These are phyloP conservation scores for Botrytis byssoidea DNA, from an alignment of 2,329 filamentous ascomycete species.

Conservation along the genomic window DNA sequence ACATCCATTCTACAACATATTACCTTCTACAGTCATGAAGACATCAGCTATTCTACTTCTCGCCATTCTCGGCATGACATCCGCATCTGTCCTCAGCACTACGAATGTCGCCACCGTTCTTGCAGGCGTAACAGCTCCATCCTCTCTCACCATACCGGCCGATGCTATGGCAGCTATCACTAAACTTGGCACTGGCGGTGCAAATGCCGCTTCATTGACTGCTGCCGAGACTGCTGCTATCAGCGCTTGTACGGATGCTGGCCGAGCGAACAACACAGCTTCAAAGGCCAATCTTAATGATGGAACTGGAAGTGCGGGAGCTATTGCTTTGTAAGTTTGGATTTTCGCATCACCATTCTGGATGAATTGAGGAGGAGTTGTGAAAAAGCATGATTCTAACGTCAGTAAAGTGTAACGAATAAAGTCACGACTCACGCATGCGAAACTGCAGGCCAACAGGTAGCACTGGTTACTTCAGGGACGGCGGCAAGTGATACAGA, in stretches of 20 bases:
- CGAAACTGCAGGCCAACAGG: constrained; percentile 30
- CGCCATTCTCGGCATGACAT: constrained; percentile 22
- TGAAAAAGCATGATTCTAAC: not conserved
- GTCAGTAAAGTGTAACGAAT: constrained; percentile 26
- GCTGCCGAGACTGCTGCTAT: constrained; percentile 29
- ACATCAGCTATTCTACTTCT: constrained; percentile 20
- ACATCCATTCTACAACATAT: constrained; percentile 3
- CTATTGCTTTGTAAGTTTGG: constrained; percentile 29
- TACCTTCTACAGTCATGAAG: constrained; percentile 22
- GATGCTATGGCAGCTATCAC: constrained; percentile 31
- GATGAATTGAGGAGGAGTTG: not conserved
- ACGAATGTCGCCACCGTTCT: constrained; percentile 31
- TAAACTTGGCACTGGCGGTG: constrained; percentile 31
- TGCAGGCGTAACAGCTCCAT: constrained; percentile 24
- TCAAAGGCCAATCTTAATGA: constrained; percentile 26
- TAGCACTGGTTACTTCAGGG: constrained; percentile 19
- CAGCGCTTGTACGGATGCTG: constrained; percentile 23
- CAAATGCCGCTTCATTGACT: constrained; percentile 22
- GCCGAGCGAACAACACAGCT: constrained; percentile 29
- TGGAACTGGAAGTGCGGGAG: constrained; percentile 27
- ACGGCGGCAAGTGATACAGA: constrained; percentile 26
- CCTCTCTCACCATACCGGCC: constrained; percentile 27
- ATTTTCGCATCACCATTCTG: not conserved
- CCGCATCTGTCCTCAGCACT: constrained; percentile 28
- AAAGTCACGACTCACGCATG: constrained; percentile 31